Evolutionary conservation across 75 land plant genomes (phyloP).

Genomic region (Sequoiadendron giganteum): DNA sequence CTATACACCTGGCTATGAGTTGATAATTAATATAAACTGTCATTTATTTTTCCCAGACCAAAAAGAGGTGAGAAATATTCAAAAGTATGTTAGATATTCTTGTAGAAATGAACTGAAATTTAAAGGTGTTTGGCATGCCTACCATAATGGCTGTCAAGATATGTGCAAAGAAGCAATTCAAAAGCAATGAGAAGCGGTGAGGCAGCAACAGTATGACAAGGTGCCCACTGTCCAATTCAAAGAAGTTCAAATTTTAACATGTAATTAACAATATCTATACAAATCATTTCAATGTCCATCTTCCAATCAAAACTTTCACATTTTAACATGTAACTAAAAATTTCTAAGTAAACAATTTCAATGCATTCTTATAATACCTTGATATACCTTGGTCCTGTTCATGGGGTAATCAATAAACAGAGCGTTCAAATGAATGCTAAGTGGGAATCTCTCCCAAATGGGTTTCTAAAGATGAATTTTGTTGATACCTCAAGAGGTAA

Average conservation of each 20-base stretch:
- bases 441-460: too few species aligned
- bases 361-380: background rate
- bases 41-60: background rate
- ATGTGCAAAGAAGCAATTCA: slow-evolving; percentile 90
- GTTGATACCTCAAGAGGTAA: too few species aligned
- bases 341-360: background rate
- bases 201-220: slow-evolving; percentile 90
- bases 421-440: too few species aligned
- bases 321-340: background rate
- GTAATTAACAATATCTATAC: background rate
- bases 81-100: background rate
- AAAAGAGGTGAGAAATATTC: background rate
- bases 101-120: background rate
- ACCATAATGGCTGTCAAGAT: slow-evolving; percentile 78
- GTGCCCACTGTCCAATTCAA: slow-evolving; percentile 83
- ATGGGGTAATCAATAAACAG: too few species aligned
- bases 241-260: background rate
- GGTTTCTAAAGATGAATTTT: too few species aligned
- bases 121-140: slow-evolving; percentile 3
- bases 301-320: slow-evolving; percentile 14
- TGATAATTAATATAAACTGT: background rate
- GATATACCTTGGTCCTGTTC: background rate
- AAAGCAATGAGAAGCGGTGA: slow-evolving; percentile 87
- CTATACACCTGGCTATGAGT: background rate
- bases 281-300: slow-evolving; percentile 66